These are phyloP conservation scores for Entomortierella parvispora DNA, from an alignment of 192 early-diverging fungal genomes.

Conservation along the genomic window DNA sequence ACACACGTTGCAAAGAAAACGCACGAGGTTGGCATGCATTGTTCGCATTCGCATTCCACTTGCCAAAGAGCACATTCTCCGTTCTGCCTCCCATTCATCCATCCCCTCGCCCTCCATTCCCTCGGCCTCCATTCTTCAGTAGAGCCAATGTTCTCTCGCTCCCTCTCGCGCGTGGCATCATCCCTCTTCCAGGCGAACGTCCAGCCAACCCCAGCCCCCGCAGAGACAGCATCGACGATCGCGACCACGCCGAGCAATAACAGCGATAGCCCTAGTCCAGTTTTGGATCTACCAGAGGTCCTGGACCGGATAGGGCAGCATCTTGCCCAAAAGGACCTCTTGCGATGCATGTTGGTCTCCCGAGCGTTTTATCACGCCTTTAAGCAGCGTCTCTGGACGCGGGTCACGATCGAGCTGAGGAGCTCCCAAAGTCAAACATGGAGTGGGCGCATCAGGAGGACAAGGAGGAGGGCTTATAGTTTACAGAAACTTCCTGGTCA, in stretches of 20 bases:
- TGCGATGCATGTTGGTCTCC: slow-evolving; percentile 4
- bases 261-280: background rate
- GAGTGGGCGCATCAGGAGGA: background rate
- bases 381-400: background rate
- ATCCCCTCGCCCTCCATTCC: background rate
- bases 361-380: slow-evolving; percentile 4
- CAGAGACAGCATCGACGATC: too few species aligned
- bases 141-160: background rate
- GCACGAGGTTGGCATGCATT: too few species aligned
- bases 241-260: too few species aligned
- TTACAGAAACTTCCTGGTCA: background rate
- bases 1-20: too few species aligned
- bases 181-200: background rate
- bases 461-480: too few species aligned
- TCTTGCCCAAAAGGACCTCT: background rate
- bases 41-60: too few species aligned
- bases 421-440: background rate
- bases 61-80: too few species aligned
- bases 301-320: background rate
- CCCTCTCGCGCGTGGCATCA: background rate
- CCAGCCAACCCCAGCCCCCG: background rate
- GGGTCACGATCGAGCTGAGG: background rate
- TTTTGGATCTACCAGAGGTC: slow-evolving; percentile 9
- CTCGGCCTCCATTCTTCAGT: background rate
- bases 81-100: too few species aligned